Evolutionary conservation across 768 basidiomycete genomes (phyloP).

Genomic region (Termitomyces sp.): DNA sequence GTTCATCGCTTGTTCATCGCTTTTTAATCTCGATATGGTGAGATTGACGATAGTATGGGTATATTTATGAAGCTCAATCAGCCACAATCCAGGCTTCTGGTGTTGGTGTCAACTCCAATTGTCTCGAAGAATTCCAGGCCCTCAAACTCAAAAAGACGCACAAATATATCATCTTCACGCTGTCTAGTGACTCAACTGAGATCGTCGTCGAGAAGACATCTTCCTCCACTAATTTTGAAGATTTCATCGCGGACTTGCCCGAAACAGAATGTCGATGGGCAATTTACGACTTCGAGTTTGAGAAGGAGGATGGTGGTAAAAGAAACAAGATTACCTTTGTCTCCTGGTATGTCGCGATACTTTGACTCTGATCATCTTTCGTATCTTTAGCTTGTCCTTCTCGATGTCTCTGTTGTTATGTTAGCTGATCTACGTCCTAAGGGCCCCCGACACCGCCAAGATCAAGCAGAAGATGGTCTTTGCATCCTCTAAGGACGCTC

Average conservation of each 20-base stretch:
- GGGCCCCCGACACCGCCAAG: conserved; percentile 83
- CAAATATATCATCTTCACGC: conserved; percentile 80
- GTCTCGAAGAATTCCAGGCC: conserved; percentile 54
- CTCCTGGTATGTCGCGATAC: conserved; percentile 64
- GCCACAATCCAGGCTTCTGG: conserved; percentile 50
- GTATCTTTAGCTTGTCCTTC: not conserved
- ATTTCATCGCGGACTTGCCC: conserved; percentile 71
- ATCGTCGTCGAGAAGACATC: conserved; percentile 75
- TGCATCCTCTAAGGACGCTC: conserved; percentile 80
- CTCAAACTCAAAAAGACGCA: conserved; percentile 73
- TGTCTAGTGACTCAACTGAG: conserved; percentile 59
- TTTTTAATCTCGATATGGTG: conserved; percentile 25
- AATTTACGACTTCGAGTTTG: conserved; percentile 88
- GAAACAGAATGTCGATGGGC: conserved; percentile 77
- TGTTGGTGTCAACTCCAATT: conserved; percentile 51
- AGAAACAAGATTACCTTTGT: conserved; percentile 84
- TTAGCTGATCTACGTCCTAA: conserved; percentile 31
- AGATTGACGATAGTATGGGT: conserved; percentile 1
- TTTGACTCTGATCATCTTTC: not conserved
- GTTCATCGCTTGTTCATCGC: conserved; percentile 11
- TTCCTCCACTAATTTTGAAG: conserved; percentile 49
- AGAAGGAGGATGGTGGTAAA: conserved; percentile 65
- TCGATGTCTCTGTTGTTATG: not conserved
- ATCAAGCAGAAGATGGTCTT: conserved; percentile 93
- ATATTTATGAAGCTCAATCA: not conserved